Percentiles rank a stretch among this genome's conserved stretches.
Evolutionary conservation across 73 alveolate species (phyloP).

Genomic region (Symbiodinium pilosum): DNA sequence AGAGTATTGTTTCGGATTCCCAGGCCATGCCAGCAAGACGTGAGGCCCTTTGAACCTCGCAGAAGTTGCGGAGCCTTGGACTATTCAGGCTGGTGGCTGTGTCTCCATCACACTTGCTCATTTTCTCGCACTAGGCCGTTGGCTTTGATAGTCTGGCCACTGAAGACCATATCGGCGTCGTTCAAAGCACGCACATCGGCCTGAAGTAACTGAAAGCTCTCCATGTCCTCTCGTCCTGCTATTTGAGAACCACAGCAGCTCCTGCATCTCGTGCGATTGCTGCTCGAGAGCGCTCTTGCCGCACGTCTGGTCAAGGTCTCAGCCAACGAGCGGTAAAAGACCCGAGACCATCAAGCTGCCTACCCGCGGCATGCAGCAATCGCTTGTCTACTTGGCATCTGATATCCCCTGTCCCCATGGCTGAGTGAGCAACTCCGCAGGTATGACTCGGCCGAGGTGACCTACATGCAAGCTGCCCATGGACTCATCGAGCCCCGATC

Average conservation of each 20-base stretch:
- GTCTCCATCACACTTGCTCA: too few relatives aligned
- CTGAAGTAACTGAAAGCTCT: neutral
- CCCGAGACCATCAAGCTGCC: too few relatives aligned
- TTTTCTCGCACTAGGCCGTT: too few relatives aligned
- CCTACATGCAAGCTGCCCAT: neutral
- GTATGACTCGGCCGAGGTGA: neutral
- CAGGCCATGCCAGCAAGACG: neutral
- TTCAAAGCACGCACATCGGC: constrained; percentile 1
- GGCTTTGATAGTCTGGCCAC: neutral
- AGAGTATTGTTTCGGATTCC: neutral
- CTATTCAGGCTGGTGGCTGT: too few relatives aligned
- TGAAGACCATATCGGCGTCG: constrained; percentile 4
- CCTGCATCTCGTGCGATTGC: constrained; percentile 10
- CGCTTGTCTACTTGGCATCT: too few relatives aligned
- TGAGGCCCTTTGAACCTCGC: neutral
- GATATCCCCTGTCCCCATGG: neutral
- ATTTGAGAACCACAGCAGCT: neutral
- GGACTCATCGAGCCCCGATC: neutral
- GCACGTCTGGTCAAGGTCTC: neutral
- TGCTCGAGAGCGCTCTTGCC: constrained; percentile 1
- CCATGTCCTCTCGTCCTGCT: neutral
- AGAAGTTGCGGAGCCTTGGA: neutral
- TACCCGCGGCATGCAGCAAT: too few relatives aligned
- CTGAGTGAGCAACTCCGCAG: neutral
- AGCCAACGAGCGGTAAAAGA: neutral